Conservation (phyloP, 495 filamentous ascomycete genomes). For the Neurospora sp. region DNA sequence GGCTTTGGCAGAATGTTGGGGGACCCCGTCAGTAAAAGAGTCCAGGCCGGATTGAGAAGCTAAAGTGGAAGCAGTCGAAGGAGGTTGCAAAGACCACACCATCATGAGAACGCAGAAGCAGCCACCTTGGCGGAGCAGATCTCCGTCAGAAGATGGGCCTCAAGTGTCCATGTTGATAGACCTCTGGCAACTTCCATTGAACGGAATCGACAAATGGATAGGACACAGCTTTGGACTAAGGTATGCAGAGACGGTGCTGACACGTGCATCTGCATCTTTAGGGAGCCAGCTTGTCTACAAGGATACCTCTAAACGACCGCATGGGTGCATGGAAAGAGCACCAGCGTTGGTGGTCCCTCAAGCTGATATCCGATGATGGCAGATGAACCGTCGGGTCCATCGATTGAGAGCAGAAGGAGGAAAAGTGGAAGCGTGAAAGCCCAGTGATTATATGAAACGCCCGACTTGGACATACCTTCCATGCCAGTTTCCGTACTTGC, state of each 20-base stretch:
- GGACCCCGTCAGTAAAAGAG: not conserved
- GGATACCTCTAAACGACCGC: not conserved
- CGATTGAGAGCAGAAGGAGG: not conserved
- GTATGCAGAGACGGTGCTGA: not conserved
- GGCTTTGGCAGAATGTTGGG: not conserved
- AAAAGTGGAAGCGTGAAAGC: not conserved
- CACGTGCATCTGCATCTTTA: not conserved
- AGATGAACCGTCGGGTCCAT: not conserved
- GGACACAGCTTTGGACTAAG: not conserved
- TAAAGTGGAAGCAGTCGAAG: not conserved
- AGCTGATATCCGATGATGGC: not conserved
- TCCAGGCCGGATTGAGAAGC: not conserved
- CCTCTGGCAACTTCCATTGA: not conserved
- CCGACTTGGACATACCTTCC: not conserved
- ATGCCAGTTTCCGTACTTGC: not conserved
- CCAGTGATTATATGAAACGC: not conserved
- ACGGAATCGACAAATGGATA: not conserved
- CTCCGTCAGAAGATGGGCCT: not conserved
- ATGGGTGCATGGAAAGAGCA: not conserved
- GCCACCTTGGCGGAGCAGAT: not conserved
- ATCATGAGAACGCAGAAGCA: not conserved
- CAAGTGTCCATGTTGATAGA: not conserved
- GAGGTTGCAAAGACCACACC: not conserved
- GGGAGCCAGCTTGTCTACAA: not conserved
- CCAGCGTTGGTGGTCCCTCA: not conserved